Evolutionary conservation across 177 flowering plant genomes (phyloP), one percentile per base, ranked within the genome.

Genomic region (Tripterygium wilfordii): DNA sequence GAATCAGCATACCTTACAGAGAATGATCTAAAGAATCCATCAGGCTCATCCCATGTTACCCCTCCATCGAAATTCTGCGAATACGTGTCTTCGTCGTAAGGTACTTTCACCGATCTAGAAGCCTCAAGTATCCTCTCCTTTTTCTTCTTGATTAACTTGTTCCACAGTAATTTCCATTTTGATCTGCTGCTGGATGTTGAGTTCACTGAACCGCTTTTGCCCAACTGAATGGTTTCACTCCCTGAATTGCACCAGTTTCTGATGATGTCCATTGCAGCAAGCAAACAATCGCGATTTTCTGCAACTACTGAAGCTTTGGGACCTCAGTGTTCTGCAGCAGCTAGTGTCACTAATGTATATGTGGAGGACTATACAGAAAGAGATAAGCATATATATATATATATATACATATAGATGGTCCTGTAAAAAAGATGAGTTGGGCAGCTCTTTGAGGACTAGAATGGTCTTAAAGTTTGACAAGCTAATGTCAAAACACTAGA

Each of bases 51-150:
- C 66, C 65, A 64, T 21, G 48, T 53, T 6, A 36, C 38, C 32
- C 79, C 85, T 21, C 70, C 66, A 67, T 79, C 85, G 45, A 79
- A 79, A 55, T 79, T 79, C 64, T 69, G 75, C n/a, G 58, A 43
- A 19, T 79, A 79, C 21, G 62, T 57, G 16, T 60, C 58, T 0
- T 62, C 55, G 64, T 76, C 74, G 51, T 79, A 79, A 8, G 62
- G 47, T 4, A 42, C 54, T 45, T 56, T 53, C 41, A 25, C 10
- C 1, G 53, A 17, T 23, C 9, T 36, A 2, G 60, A 14, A 12
- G 62, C 45, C 22, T 45, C 21, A 5, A 52, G 36, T 2, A 58
- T 38, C 49, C 29, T 70, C 43, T 45, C 64, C 72, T 66, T 70
- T 10, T 60, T 51, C 25, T 54, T 65, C 60, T 36, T n/a, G n/a